Evolutionary conservation across 2,329 filamentous ascomycete genomes (phyloP).

Genomic region (Beauveria brongniartii): DNA sequence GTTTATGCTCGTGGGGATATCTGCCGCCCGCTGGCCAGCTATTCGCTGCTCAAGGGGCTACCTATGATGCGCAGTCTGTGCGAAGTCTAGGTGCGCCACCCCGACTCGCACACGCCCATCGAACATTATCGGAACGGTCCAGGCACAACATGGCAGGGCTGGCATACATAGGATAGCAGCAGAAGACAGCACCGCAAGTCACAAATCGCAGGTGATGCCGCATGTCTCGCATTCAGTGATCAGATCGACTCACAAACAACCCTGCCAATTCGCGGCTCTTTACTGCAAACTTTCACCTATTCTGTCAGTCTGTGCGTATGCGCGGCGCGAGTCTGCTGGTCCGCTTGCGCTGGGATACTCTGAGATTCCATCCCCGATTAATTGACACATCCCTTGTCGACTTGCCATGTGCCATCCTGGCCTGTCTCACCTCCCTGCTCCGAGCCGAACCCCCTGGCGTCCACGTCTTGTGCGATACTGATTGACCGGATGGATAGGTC

Average conservation of each 20-base stretch:
- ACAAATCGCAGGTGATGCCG: not conserved
- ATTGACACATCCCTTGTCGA: not conserved
- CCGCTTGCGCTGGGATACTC: not conserved
- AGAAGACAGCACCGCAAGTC: not conserved
- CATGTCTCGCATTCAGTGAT: not conserved
- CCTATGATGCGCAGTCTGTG: not conserved
- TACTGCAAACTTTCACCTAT: not conserved
- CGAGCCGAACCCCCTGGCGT: not conserved
- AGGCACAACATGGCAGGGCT: not conserved
- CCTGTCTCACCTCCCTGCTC: not conserved
- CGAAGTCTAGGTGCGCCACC: not conserved
- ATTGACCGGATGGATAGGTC: not conserved
- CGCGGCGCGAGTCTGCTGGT: not conserved
- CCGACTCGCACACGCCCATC: not conserved
- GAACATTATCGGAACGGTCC: not conserved
- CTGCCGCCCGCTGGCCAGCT: not conserved
- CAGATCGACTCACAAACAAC: not conserved
- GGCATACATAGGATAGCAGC: not conserved
- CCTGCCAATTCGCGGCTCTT: not conserved
- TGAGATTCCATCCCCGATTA: slow-evolving; percentile 2
- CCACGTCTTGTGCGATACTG: not conserved
- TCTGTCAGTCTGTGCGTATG: not conserved
- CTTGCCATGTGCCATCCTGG: not conserved
- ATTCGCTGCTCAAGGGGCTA: not conserved
- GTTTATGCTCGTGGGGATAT: not conserved